Conservation (phyloP, 2,329 filamentous ascomycete species). For the Hirsutella thompsonii region DNA sequence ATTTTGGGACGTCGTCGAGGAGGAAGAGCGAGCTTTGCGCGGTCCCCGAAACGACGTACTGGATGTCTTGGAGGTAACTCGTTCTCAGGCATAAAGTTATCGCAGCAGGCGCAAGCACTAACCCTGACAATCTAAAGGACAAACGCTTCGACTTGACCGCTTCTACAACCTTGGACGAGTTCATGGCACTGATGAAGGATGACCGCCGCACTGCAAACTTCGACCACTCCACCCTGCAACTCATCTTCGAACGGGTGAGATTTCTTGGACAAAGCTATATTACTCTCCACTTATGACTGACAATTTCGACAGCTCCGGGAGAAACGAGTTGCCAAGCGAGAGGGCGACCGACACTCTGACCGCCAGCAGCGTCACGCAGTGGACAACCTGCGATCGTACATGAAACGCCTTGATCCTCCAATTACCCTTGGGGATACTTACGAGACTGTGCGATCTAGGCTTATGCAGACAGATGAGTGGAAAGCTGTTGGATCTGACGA, state of each 20-base stretch:
- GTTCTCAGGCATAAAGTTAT: neutral
- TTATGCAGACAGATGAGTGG: slow-evolving; percentile 76
- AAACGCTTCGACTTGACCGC: slow-evolving; percentile 82
- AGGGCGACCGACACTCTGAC: slow-evolving; percentile 77
- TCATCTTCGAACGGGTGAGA: slow-evolving; percentile 74
- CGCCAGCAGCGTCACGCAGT: slow-evolving; percentile 74
- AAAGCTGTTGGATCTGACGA: slow-evolving; percentile 74
- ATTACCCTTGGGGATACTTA: slow-evolving; percentile 69
- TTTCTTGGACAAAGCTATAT: too few species aligned
- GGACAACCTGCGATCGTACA: slow-evolving; percentile 70
- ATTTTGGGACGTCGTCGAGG: slow-evolving; percentile 92
- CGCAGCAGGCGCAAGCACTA: neutral
- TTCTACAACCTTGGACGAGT: slow-evolving; percentile 81
- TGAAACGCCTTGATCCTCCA: slow-evolving; percentile 85
- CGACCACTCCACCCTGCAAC: slow-evolving; percentile 61
- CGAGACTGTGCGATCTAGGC: slow-evolving; percentile 70
- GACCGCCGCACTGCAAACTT: slow-evolving; percentile 83
- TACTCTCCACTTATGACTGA: slow-evolving; percentile 1
- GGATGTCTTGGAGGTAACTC: slow-evolving; percentile 73
- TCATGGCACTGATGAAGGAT: slow-evolving; percentile 66
- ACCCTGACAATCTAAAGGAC: slow-evolving; percentile 42
- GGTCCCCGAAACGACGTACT: slow-evolving; percentile 70
- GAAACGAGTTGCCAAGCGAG: slow-evolving; percentile 68
- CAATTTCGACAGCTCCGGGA: slow-evolving; percentile 50
- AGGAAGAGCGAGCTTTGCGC: slow-evolving; percentile 80